Evolutionary conservation across 495 filamentous ascomycete genomes (phyloP).

Genomic region (Lineolata rhizophorae): DNA sequence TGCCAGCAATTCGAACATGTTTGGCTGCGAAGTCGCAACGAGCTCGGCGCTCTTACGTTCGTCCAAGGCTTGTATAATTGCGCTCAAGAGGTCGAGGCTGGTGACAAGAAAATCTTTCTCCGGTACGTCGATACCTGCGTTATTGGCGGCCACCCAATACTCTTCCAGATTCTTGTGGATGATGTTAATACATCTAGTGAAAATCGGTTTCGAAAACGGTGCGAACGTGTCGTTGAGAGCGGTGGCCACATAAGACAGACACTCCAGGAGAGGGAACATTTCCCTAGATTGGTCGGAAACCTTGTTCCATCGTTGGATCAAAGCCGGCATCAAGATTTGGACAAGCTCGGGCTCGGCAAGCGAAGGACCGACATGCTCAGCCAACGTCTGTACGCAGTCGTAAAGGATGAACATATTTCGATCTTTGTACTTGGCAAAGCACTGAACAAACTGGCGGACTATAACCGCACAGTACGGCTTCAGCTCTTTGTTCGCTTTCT

Average conservation of each 20-base stretch:
- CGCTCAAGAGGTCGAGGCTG: slow-evolving; percentile 81
- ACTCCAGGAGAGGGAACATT: slow-evolving; percentile 84
- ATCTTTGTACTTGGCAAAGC: slow-evolving; percentile 91
- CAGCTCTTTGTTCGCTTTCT: slow-evolving; percentile 64
- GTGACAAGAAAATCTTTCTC: slow-evolving; percentile 97
- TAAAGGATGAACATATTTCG: slow-evolving; percentile 98
- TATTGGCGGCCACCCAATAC: slow-evolving; percentile 33
- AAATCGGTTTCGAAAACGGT: slow-evolving; percentile 65
- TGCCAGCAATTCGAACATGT: slow-evolving; percentile 72
- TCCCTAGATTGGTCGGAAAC: slow-evolving; percentile 80
- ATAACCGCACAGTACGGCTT: slow-evolving; percentile 77
- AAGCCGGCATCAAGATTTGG: slow-evolving; percentile 77
- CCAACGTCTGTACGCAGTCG: slow-evolving; percentile 93
- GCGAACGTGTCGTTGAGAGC: slow-evolving; percentile 67
- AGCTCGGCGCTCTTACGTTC: slow-evolving; percentile 50
- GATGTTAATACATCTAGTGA: slow-evolving; percentile 66
- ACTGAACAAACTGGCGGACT: slow-evolving; percentile 73
- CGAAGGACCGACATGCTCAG: slow-evolving; percentile 68
- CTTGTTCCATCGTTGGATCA: slow-evolving; percentile 75
- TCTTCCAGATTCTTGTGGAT: slow-evolving; percentile 79
- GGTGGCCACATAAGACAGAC: slow-evolving; percentile 80
- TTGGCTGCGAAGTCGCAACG: slow-evolving; percentile 48
- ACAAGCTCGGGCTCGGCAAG: slow-evolving; percentile 59
- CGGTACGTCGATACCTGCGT: slow-evolving; percentile 49
- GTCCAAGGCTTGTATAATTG: slow-evolving; percentile 82